Percentiles rank a stretch among this genome's conserved stretches.
These are phyloP conservation scores for Geotrichum armillariae DNA, from an alignment of 1,139 yeast species.

Conservation along the genomic window DNA sequence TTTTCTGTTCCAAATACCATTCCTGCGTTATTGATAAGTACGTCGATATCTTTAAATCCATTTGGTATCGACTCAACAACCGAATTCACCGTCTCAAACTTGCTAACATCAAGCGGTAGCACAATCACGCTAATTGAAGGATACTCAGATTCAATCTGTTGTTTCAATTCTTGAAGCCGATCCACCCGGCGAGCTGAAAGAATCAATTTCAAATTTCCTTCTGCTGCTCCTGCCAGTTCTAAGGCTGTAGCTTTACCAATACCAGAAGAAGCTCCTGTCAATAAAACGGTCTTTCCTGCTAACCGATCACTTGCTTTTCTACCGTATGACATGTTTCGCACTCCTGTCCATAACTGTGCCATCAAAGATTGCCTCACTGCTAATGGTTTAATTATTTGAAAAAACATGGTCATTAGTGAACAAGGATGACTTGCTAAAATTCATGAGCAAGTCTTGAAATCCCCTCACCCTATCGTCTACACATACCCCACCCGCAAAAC, in stretches of 20 bases:
- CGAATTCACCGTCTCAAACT: slow-evolving; percentile 45
- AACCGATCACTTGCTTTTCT: slow-evolving; percentile 58
- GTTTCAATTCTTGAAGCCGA: slow-evolving; percentile 45
- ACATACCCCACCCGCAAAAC: too few species aligned
- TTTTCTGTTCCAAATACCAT: slow-evolving; percentile 68
- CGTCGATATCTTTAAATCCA: slow-evolving; percentile 42
- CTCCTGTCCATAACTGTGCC: too few species aligned
- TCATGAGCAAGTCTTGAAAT: too few species aligned
- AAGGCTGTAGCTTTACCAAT: slow-evolving; percentile 77
- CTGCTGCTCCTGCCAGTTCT: slow-evolving; percentile 68
- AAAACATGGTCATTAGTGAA: too few species aligned
- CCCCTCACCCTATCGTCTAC: too few species aligned
- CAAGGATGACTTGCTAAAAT: too few species aligned
- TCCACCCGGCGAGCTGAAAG: slow-evolving; percentile 71
- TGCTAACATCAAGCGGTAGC: slow-evolving; percentile 61
- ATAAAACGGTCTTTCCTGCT: slow-evolving; percentile 57
- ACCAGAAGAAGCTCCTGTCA: slow-evolving; percentile 79
- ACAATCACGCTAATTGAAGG: slow-evolving; percentile 48
- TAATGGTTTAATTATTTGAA: too few species aligned
- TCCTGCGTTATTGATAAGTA: slow-evolving; percentile 81
- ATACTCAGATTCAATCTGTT: slow-evolving; percentile 46
- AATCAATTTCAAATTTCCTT: slow-evolving; percentile 64
- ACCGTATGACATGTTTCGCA: slow-evolving; percentile 55
- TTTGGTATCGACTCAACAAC: slow-evolving; percentile 49
- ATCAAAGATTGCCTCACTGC: too few species aligned